Evolutionary conservation across 345 rosid species (phyloP), one percentile per base, ranked within the genome.

Genomic region (Boechera divaricarpa): DNA sequence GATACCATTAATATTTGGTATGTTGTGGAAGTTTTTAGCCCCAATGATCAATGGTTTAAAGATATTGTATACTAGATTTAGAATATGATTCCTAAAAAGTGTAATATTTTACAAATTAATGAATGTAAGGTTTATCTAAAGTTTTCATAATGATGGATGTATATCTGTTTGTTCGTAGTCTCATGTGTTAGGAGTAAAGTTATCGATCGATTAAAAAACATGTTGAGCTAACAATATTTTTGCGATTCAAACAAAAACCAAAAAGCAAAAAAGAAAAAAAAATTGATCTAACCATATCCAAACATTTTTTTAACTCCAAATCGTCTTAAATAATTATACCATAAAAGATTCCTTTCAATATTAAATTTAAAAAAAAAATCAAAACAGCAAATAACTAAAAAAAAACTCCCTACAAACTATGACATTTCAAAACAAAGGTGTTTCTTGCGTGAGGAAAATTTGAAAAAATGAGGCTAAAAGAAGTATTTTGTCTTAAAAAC

Each of bases 221-320:
- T 11, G 67, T 49, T 72, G 38, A 70, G 18, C 26, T 35, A 71
- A n/a, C 39, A 63, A 5, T 15, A 35, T 1, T 16, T 16, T 73
- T 32, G 18, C 29, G 18, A 36, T 18, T 69, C 31, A 11, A 3
- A 35, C 33, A 7, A 24, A 62, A 12, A 29, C 35, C 12, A 57
- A 18, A 45, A 45, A 16, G 13, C 12, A 31, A 13, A 10, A 9
- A n/a, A 15, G 8, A 0, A 16, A 48, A 10, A 1, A 41, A 38
- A 38, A 38, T 8, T 2, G 4, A 10, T 28, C 6, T 63, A 26
- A 24, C 48, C 3, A 41, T 11, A 32, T 44, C 21, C 24, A 1
- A 36, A 18, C 1, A 1, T 3, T 0, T 42, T 4, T 13, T 1
- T 7, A 26, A 13, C 5, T 45, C 36, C 28, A 12, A 63, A 28